phyloP scores from a whole-genome alignment of 2,329 filamentous ascomycete species.

The Aureobasidium leucospermi region DNA sequence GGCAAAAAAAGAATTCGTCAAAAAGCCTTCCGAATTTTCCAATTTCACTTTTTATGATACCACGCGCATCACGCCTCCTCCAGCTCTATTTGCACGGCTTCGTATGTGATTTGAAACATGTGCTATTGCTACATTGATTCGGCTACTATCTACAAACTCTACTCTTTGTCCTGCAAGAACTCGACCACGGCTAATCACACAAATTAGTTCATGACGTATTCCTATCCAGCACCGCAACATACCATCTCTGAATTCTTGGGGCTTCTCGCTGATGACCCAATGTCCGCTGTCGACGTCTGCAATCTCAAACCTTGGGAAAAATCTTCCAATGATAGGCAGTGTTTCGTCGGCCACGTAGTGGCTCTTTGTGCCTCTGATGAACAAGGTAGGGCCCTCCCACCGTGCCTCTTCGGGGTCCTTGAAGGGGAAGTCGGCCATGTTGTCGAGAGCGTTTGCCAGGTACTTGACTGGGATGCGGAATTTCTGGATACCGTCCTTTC shows the following conservation, averaged over 20 bases:
- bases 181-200: constrained; percentile 52
- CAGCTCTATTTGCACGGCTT: neutral
- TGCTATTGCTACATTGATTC: neutral
- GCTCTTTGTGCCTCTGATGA: constrained; percentile 70
- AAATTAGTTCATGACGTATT: neutral
- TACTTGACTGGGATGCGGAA: constrained; percentile 75
- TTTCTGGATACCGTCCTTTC: constrained; percentile 48
- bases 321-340: constrained; percentile 68
- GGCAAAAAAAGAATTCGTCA: constrained; percentile 18
- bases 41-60: constrained; percentile 14
- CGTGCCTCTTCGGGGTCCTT: constrained; percentile 59
- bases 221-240: constrained; percentile 23
- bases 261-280: constrained; percentile 86
- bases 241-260: constrained; percentile 70
- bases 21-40: constrained; percentile 9
- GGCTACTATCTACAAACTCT: neutral
- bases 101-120: neutral
- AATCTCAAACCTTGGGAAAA: constrained; percentile 71
- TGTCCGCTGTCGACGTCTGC: constrained; percentile 72
- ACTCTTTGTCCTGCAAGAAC: constrained; percentile 50
- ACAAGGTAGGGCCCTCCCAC: constrained; percentile 72
- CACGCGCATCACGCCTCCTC: neutral
- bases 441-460: constrained; percentile 59
- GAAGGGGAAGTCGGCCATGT: constrained; percentile 86
- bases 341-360: constrained; percentile 75